These are phyloP conservation scores for Yamadazyma atlantica DNA, from an alignment of 1,139 yeast species.

Conservation along the genomic window DNA sequence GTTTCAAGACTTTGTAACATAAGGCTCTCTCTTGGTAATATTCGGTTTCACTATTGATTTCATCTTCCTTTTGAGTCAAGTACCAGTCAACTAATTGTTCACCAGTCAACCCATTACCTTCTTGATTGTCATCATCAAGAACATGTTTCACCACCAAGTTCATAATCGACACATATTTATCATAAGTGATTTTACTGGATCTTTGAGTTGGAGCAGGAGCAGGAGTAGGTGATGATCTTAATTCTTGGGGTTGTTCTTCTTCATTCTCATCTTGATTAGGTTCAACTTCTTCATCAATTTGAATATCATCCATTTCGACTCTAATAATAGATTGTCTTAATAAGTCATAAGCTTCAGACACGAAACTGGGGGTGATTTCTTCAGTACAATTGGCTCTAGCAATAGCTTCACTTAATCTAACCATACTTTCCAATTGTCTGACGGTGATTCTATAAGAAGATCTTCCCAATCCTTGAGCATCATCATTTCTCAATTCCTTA, in stretches of 20 bases:
- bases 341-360: constrained; percentile 89
- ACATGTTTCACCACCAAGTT: constrained; percentile 73
- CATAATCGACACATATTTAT: constrained; percentile 83
- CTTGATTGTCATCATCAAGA: constrained; percentile 51
- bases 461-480: constrained; percentile 88
- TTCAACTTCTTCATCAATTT: constrained; percentile 61
- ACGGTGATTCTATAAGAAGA: constrained; percentile 93
- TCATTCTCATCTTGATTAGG: constrained; percentile 16
- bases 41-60: constrained; percentile 67
- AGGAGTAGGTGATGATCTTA: constrained; percentile 8
- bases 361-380: constrained; percentile 81
- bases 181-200: constrained; percentile 62
- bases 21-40: constrained; percentile 69
- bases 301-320: constrained; percentile 93
- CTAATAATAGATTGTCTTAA: constrained; percentile 89
- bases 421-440: constrained; percentile 92
- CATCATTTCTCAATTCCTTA: constrained; percentile 85
- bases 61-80: constrained; percentile 71
- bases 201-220: constrained; percentile 19
- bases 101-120: constrained; percentile 70
- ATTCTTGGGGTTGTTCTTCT: constrained; percentile 11
- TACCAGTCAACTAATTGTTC: constrained; percentile 78
- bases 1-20: constrained; percentile 76
- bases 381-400: constrained; percentile 97
- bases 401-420: constrained; percentile 91